Base-by-base conservation (phyloP, 2,329 filamentous ascomycete species). In the Aspergillus sojae region DNA sequence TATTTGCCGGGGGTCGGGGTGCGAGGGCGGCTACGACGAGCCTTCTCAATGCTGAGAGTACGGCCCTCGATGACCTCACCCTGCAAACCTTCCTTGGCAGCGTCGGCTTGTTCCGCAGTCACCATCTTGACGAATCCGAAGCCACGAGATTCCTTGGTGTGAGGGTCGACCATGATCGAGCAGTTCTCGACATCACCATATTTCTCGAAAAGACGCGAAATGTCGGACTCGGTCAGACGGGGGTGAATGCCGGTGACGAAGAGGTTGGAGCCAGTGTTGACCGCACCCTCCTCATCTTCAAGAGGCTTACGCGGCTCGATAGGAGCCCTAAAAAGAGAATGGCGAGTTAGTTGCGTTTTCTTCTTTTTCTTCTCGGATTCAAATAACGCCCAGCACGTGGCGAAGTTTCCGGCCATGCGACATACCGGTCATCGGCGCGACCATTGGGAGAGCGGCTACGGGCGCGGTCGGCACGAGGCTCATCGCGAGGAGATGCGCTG, bases 111-210 rank as follows among this genome's bases (percentile, higher is more conserved):
- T 61, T 98, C 94, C 56, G 92, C 88, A 63, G 93, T 96, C 65
- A 93, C 89, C 94, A 99, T 98, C 85, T 99, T 98, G 78, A 99
- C 95, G 83, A 99, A 99, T 62, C 95, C 95, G 71, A 99, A 99
- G 70, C 95, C 95, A 80, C 95, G 95, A 72, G 94, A 98, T 82
- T 99, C 95, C 83, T 97, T 96, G 75, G 92, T 96, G 81, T 99
- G 95, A 66, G 95, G 95, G 77, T 99, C 95, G 75, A 94, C 89
- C 95, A 99, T 99, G 83, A 99, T 99, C 80, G 97, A 96, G 84
- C 94, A 98, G 83, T 96, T 98, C 83, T 98, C 94, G 58, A 99
- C 95, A 77, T 97, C 93, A 71, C 95, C 95, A 75, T 98, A 98
- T 82, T 98, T 99, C 83, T 97, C 93, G 76, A 99, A 99, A 70